phyloP scores from a whole-genome alignment of 1,284 basidiomycete genomes.

The Cutaneotrichosporon mucoides region DNA sequence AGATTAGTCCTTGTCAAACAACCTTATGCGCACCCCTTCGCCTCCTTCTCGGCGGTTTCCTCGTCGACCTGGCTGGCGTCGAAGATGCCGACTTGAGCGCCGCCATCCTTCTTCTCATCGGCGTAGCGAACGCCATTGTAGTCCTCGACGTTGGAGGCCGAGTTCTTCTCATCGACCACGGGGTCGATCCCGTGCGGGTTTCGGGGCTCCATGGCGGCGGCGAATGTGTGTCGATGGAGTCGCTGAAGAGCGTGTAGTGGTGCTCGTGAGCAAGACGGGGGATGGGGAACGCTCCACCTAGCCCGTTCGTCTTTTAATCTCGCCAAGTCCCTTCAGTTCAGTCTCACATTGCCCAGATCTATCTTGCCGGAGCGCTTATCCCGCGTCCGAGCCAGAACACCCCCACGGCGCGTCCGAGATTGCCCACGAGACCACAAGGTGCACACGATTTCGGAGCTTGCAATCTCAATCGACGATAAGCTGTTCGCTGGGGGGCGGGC shows the following conservation, averaged over 20 bases:
- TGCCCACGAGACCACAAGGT: no score
- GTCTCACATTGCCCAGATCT: no score
- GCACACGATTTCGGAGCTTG: no score
- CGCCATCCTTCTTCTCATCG: conserved; percentile 1
- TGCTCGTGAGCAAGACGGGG: not conserved
- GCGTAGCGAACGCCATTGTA: not conserved
- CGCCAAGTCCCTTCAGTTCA: no score
- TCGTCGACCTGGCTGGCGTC: not conserved
- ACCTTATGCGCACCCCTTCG: not conserved
- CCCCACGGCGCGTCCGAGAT: no score
- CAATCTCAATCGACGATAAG: no score
- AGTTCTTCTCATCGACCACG: not conserved
- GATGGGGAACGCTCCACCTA: no score
- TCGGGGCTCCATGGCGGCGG: not conserved
- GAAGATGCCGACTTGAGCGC: not conserved
- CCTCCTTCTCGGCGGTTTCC: not conserved
- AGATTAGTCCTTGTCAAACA: not conserved
- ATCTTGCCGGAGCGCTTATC: no score
- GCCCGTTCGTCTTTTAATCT: no score
- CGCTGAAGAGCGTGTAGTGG: not conserved
- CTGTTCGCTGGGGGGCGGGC: no score
- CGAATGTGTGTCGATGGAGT: no score
- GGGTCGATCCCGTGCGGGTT: not conserved
- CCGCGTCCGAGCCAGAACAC: no score
- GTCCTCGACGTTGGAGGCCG: not conserved